Conservation (phyloP, 169 alveolate genomes). For the Plasmodium knowlesi region DNA sequence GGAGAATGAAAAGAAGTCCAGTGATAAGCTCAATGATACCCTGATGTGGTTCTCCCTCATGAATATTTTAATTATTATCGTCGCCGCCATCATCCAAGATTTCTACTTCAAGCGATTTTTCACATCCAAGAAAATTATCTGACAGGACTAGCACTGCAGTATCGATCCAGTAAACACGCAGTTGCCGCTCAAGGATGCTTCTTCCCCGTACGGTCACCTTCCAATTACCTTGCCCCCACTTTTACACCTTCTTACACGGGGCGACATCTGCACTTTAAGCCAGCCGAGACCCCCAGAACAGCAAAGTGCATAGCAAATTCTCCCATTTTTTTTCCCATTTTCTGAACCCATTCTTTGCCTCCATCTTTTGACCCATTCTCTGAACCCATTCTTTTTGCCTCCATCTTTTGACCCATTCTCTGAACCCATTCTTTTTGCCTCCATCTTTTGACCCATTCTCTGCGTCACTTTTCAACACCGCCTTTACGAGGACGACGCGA, state of each 20-base stretch:
- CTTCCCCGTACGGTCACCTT: not conserved
- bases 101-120: constrained; percentile 53
- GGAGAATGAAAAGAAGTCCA: constrained; percentile 54
- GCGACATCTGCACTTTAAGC: not conserved
- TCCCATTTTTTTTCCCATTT: not conserved
- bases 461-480: not conserved
- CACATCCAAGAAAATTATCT: constrained; percentile 61
- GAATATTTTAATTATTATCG: constrained; percentile 26
- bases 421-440: not conserved
- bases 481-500: too few relatives aligned
- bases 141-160: not conserved
- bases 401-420: too few relatives aligned
- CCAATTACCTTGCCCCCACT: too few relatives aligned
- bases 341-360: not conserved
- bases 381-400: too few relatives aligned
- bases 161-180: not conserved
- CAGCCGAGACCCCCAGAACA: not conserved
- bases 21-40: constrained; percentile 66
- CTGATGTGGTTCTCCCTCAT: constrained; percentile 64
- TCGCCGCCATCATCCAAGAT: constrained; percentile 60
- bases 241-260: not conserved
- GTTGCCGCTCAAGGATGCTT: not conserved
- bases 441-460: not conserved
- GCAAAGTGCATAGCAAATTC: not conserved
- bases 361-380: too few relatives aligned